phyloP scores from a whole-genome alignment of 768 basidiomycete genomes.

The Mrakia blollopis region DNA sequence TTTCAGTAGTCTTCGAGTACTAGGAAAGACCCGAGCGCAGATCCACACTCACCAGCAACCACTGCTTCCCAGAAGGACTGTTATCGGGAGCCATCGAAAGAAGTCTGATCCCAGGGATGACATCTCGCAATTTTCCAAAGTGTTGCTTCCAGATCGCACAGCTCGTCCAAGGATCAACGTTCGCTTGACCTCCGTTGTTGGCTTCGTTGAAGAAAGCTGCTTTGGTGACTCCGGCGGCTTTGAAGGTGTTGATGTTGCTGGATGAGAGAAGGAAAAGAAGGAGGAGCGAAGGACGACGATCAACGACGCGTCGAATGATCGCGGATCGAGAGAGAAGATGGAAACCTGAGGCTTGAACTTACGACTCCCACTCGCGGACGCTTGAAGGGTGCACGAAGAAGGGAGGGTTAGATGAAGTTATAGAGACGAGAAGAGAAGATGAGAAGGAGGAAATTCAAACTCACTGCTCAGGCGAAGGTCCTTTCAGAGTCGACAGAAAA shows the following conservation, averaged over 20 bases:
- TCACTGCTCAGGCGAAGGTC: too few species aligned
- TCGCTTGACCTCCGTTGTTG: constrained; percentile 22
- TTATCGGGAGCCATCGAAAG: constrained; percentile 23
- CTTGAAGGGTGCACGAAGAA: too few species aligned
- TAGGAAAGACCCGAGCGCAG: too few species aligned
- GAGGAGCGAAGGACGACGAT: neutral
- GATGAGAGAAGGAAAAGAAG: neutral
- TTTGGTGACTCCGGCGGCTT: neutral
- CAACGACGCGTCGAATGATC: too few species aligned
- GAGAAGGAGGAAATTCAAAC: neutral
- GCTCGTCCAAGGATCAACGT: constrained; percentile 1
- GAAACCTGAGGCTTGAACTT: neutral
- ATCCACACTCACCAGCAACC: neutral
- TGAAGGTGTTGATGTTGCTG: neutral
- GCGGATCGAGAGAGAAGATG: neutral
- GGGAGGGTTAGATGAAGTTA: too few species aligned
- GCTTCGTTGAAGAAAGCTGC: neutral
- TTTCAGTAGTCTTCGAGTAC: too few species aligned
- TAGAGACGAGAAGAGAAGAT: neutral
- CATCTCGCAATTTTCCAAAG: constrained; percentile 9
- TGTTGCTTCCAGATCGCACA: constrained; percentile 16
- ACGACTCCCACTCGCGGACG: too few species aligned
- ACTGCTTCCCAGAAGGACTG: constrained; percentile 20
- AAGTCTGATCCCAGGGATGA: constrained; percentile 11
- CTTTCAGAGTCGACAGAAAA: too few species aligned